Evolutionary conservation across 2,329 filamentous ascomycete species (phyloP).

Genomic region (Rhynchosporium graminicola): DNA sequence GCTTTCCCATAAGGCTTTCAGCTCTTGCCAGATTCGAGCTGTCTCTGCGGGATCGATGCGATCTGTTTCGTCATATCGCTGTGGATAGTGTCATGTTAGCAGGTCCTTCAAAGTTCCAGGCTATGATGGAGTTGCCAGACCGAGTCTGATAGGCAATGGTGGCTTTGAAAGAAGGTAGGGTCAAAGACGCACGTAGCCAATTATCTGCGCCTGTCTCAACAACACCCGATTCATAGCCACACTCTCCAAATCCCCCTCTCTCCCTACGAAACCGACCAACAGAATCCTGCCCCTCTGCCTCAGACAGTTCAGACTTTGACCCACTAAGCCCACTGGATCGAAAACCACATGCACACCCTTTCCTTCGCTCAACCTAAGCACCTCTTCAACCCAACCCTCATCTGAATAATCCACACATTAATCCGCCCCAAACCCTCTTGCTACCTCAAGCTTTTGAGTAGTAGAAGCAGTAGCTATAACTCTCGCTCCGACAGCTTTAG

Average conservation of each 20-base stretch:
- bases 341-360: slow-evolving; percentile 58
- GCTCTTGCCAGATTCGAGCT: slow-evolving; percentile 51
- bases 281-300: slow-evolving; percentile 56
- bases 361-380: slow-evolving; percentile 49
- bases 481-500: slow-evolving; percentile 52
- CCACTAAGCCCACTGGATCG: slow-evolving; percentile 59
- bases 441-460: slow-evolving; percentile 47
- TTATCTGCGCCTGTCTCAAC: slow-evolving; percentile 53
- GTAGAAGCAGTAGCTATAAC: slow-evolving; percentile 56
- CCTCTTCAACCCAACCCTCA: slow-evolving; percentile 52
- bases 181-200: slow-evolving; percentile 50
- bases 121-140: too few relatives aligned
- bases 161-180: background rate
- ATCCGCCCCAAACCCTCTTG: slow-evolving; percentile 45
- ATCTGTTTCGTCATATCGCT: slow-evolving; percentile 59
- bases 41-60: slow-evolving; percentile 51
- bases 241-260: slow-evolving; percentile 53
- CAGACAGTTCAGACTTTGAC: slow-evolving; percentile 54
- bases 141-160: too few relatives aligned
- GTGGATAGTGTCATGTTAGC: slow-evolving; percentile 8
- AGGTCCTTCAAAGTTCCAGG: background rate
- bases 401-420: slow-evolving; percentile 46
- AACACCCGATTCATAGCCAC: slow-evolving; percentile 56
- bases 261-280: slow-evolving; percentile 59
- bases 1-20: slow-evolving; percentile 49